A percentile compares a stretch with the other conserved stretches of the same genome.
phyloP scores from a whole-genome alignment of 1,284 basidiomycete genomes.

The Microbotryum scabiosae region DNA sequence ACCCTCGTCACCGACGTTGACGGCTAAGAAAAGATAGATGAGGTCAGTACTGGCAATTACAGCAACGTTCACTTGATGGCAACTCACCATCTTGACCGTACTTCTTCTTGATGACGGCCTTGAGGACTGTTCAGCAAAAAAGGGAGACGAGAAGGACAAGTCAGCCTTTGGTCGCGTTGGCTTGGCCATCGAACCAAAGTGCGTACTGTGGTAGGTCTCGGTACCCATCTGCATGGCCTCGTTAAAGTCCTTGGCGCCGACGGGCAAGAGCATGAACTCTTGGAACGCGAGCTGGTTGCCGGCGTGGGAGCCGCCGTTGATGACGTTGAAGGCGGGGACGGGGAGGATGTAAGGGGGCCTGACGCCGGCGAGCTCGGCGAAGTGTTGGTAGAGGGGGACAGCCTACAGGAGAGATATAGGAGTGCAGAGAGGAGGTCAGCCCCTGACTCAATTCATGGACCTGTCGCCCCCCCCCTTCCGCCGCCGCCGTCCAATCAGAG shows the following conservation, averaged over 20 bases:
- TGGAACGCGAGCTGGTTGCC: constrained; percentile 99
- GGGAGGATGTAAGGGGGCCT: constrained; percentile 89
- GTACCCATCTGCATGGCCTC: constrained; percentile 98
- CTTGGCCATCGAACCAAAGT: neutral
- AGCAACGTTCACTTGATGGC: too few relatives aligned
- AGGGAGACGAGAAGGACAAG: neutral
- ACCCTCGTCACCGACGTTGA: constrained; percentile 99
- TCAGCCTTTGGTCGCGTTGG: too few relatives aligned
- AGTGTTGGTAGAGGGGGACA: constrained; percentile 91
- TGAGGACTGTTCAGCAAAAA: constrained; percentile 49
- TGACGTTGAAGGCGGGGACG: constrained; percentile 92
- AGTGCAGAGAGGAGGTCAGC: neutral
- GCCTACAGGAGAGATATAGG: constrained; percentile 43
- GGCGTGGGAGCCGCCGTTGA: constrained; percentile 99
- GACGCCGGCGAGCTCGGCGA: constrained; percentile 89
- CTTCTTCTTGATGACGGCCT: constrained; percentile 98
- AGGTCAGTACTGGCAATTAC: too few relatives aligned
- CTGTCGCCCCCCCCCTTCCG: neutral
- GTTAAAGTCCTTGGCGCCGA: constrained; percentile 80
- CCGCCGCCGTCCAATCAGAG: neutral
- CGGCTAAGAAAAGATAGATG: constrained; percentile 52
- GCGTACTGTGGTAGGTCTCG: constrained; percentile 83
- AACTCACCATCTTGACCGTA: constrained; percentile 92
- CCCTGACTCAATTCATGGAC: neutral
- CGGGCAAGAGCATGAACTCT: constrained; percentile 99